Base-by-base conservation (phyloP, 768 basidiomycete genomes). In the Mycena galopus region DNA sequence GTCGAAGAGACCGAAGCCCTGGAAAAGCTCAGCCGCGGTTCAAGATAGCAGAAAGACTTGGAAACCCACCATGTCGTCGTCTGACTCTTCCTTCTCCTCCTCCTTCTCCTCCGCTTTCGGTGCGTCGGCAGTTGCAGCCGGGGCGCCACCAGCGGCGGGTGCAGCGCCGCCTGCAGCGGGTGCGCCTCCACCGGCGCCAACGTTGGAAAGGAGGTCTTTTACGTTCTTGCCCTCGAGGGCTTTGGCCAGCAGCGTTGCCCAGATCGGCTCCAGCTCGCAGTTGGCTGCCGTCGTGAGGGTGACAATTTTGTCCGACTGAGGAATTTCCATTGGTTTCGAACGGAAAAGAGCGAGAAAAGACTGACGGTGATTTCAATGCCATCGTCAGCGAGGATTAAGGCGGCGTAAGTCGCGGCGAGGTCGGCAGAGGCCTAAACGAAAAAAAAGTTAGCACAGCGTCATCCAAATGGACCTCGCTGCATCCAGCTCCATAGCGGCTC, bases 1-100 rank as follows among this genome's bases (percentile, higher is more conserved):
- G 86, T 97, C 95, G 92, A 97, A 97, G 74, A 97, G 90, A 87
- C 96, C 95, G 90, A 97, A 96, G 88, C 96, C 96, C 96, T 95
- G 74, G 32, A 1, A 3, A 33, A 65, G 23, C 33, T 35, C 33
- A 35, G 12, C 33, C 33, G 12, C 12, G 6, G 33, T 35, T 35
- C 33, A 35, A 35, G 12, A 12, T 12, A 35, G 33, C 33, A 35
- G 33, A 35, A 65, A n/a, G 19, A 14, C 30, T 9, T 16, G 16
- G 17, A 69, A 63, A 84, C 91, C 70, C 75, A 94, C 93, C 94
- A 95, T 94, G 81, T 95, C 94, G 70, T 97, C 96, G 83, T 95
- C 94, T 66, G 92, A 94, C 79, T 95, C 94, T 81, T 95, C 92
- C 87, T 95, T 91, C 86, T 94, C 92, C 80, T 95, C 93, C 84